Base-by-base conservation (phyloP, 176 grass and related monocot genomes). In the Coix lacrymajobi region DNA sequence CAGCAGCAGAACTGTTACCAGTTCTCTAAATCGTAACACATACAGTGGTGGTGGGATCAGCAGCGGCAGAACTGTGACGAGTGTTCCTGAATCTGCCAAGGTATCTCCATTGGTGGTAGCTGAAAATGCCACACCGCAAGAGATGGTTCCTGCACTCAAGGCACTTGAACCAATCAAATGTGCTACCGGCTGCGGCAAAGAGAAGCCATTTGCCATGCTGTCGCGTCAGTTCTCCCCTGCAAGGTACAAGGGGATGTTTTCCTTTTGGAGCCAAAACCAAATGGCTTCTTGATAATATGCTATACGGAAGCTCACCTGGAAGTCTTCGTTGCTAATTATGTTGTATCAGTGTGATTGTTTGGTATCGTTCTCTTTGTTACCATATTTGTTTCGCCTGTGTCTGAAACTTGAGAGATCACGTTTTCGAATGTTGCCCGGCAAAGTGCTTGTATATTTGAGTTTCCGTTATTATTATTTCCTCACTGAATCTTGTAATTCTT, bases 231-330 rank as follows among this genome's bases (percentile, higher is more conserved):
- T 83, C 40, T 77, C 82, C 38, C 40, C 88, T n/a, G 68, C 84
- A 6, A 86, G 66, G 62, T 90, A 90, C 62, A 90, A 87, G 62
- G 88, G 84, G 19, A 87, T 90, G 84, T 90, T 87, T 20, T 83
- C 88, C 5, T 66, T 79, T 22, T 87, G 80, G 88, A 74, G 40
- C 66, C 88, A 87, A 57, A 90, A 90, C 51, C 88, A 90, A 34
- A 69, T 90, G 37, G 84, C 88, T 63, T 90, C 88, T 33, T 90
- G 33, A 83, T 29, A 46, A 48, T 72, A 33, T 69, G 65, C 65
- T 68, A 13, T 69, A 17, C 4, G 61, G 61, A 6, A 7, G 22
- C 32, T 15, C 30, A 76, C 20, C 19, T 29, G 7, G 5, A 71
- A 36, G 45, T 63, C 11, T 62, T 75, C 0, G 19, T 38, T 64